phyloP scores from a whole-genome alignment of 768 basidiomycete genomes.

The Lentinula sp. region DNA sequence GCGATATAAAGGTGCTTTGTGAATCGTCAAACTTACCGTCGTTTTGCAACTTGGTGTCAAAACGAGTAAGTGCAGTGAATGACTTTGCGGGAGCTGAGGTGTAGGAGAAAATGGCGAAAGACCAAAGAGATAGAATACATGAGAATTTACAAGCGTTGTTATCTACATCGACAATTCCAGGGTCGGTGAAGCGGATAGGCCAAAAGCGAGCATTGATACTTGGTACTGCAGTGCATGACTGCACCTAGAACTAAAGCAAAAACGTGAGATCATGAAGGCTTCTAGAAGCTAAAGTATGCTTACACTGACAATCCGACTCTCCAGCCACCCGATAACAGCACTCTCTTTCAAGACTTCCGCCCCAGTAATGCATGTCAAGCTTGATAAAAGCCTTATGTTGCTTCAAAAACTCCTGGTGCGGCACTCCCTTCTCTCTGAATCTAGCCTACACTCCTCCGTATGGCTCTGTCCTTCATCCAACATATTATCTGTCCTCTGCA shows the following conservation, averaged over 20 bases:
- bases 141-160: neutral
- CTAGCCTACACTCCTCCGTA: neutral
- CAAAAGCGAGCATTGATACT: constrained; percentile 10
- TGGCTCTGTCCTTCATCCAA: neutral
- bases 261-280: neutral
- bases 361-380: constrained; percentile 15
- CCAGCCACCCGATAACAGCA: constrained; percentile 14
- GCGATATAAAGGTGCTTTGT: constrained; percentile 3
- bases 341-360: constrained; percentile 11
- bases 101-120: neutral
- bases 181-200: constrained; percentile 14
- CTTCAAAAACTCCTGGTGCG: constrained; percentile 6
- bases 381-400: constrained; percentile 11
- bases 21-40: constrained; percentile 12
- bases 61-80: constrained; percentile 5
- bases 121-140: constrained; percentile 16
- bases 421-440: neutral
- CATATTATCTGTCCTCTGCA: neutral
- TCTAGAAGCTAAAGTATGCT: neutral
- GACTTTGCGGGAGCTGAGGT: neutral
- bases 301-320: constrained; percentile 15
- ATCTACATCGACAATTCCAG: neutral
- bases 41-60: constrained; percentile 12
- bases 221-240: constrained; percentile 8
- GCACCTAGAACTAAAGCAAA: constrained; percentile 12